A percentile compares a stretch with the other conserved stretches of the same genome.
Evolutionary conservation across 208 protist species (phyloP).

Genomic region (Crithidia fasciculata): DNA sequence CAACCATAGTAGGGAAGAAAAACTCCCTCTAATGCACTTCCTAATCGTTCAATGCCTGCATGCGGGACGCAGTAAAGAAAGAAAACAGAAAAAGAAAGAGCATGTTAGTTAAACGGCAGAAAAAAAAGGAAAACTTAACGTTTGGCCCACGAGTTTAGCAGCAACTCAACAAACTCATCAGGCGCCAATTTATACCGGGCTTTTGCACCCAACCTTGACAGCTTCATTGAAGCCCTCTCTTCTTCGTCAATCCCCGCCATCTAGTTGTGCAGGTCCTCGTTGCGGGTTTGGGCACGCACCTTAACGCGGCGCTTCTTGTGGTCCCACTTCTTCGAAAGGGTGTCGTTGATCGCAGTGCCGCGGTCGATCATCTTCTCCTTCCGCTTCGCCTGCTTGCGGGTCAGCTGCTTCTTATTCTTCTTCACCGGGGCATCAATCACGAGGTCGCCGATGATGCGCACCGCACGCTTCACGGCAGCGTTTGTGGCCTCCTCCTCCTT

Average conservation of each 20-base stretch:
- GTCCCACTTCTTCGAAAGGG: constrained; percentile 67
- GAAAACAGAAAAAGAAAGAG: background rate
- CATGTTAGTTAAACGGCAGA: no score
- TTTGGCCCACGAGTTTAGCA: no score
- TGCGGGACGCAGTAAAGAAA: background rate
- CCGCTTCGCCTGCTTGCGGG: constrained; percentile 74
- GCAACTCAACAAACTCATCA: no score
- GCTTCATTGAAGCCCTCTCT: no score
- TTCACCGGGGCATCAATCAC: constrained; percentile 60
- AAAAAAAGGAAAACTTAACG: no score
- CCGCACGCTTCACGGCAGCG: constrained; percentile 36
- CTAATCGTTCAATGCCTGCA: no score
- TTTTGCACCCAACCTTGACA: no score
- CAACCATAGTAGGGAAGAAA: no score
- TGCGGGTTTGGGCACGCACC: constrained; percentile 84
- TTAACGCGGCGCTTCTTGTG: constrained; percentile 87
- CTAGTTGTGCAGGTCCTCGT: constrained; percentile 77
- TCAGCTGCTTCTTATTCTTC: constrained; percentile 77
- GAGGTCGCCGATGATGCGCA: constrained; percentile 67
- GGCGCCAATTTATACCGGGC: no score
- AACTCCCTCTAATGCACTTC: no score
- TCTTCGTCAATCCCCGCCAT: no score
- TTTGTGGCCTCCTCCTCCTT: constrained; percentile 8
- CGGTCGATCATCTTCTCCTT: constrained; percentile 66
- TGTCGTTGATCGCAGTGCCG: constrained; percentile 57